Base-by-base conservation (phyloP, 2,329 filamentous ascomycete genomes). In the Alternaria ethzedia region DNA sequence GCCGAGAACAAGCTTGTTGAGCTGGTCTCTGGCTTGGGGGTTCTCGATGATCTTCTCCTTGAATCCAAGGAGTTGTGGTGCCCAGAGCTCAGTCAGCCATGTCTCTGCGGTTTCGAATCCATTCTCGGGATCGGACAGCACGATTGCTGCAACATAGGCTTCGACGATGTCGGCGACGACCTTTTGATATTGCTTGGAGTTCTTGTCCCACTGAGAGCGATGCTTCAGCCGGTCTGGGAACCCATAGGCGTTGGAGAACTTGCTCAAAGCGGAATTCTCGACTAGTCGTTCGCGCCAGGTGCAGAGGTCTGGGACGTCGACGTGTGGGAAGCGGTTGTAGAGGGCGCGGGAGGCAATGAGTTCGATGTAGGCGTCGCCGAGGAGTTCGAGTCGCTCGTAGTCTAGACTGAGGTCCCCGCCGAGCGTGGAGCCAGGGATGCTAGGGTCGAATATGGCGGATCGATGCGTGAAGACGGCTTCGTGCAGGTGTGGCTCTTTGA, bases 111-210 rank as follows among this genome's bases (percentile, higher is more conserved):
- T 84, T 8, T 79, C 66, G 50, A 91, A 86, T 1, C 94, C 94
- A 50, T 87, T 77, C 9, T 82, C 79, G 0, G 88, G 84, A 70
- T 93, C 87, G 1, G 90, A 89, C 3, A 93, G 82, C 32, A 97
- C 86, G 6, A 94, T 81, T 4, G 91, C 94, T 9, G 91, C 94
- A 15, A 97, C 88, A 71, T 96, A 97, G 0, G 95, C 91, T 78
- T 98, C 95, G 72, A 97, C 96, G 17, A 97, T 86, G 75, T 98
- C 95, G 9, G 90, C 94, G 59, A 91, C 85, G 10, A 93, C 88
- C 79, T 97, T 97, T 13, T 83, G 86, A 74, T 56, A 81, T 57
- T 30, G 75, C 71, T 71, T 78, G 21, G 63, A 71, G 46, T 73
- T 71, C 11, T 66, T 63, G 56, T 80, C 71, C 66, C 67, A 71